Base-by-base conservation (phyloP, 208 protist species). In the Crithidia sp. region DNA sequence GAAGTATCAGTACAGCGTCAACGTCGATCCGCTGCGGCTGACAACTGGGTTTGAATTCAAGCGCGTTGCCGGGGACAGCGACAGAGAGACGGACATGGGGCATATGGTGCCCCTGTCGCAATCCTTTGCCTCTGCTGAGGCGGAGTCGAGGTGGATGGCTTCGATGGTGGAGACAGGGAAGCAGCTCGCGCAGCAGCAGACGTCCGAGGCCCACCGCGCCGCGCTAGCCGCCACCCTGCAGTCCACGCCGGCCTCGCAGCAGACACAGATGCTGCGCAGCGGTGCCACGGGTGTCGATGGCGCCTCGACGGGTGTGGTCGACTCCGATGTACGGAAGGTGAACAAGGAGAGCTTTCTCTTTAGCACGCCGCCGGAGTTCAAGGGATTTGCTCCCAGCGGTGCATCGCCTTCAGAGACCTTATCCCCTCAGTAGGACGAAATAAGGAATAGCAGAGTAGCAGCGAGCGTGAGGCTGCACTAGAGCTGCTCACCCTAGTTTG, bases 341-440 rank as follows among this genome's bases (percentile, higher is more conserved):
- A 76, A 85, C 41, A 74, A 84, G 41, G 68, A 82, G 55, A 85
- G 79, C 54, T 76, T 74, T 50, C 47, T 91, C 14, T 95, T 95
- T 57, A 85, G 78, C 60, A 95, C 90, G 7, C 90, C 90, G 19
- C 90, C 90, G 3, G 84, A 87, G 67, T 93, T 95, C 61, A 86
- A 88, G 4, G 90, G 88, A 2, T 95, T 95, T 45, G 47, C 66
- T 17, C 43, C 39, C 5, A 70, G 57, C 53, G 62, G 52, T 0
- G 16, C 52, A 3, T 60, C 53, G 4, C 53, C 70, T 4, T 79
- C 47, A 0, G 58, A 57, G 13, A 52, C 54, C 9, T 37, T 64
- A 0, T 47, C 44, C 17, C 60, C 61, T 8, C 8, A 44, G 45
- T 52, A 57, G 16, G 28, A 28, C 1, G 28, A 28, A 28, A 28